phyloP scores from a whole-genome alignment of 169 alveolate species.

The Cryptosporidium bovis region DNA sequence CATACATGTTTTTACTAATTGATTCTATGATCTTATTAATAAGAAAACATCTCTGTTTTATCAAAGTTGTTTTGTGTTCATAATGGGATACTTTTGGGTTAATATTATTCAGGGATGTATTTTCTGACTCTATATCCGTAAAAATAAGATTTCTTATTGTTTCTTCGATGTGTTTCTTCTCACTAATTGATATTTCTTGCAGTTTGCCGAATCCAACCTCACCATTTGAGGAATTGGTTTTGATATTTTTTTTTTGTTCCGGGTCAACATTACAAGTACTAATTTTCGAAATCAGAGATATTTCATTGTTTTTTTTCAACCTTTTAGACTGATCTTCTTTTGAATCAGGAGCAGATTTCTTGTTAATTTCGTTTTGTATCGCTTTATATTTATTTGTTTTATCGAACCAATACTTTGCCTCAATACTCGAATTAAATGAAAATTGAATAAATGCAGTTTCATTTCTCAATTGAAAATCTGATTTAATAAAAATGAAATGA shows the following conservation, averaged over 20 bases:
- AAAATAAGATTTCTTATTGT: conserved; percentile 25
- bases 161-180: conserved; percentile 26
- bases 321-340: not conserved
- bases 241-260: not conserved
- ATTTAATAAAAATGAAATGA: conserved; percentile 32
- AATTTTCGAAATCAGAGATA: not conserved
- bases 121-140: not conserved
- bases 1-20: not conserved
- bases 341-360: not conserved
- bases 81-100: not conserved
- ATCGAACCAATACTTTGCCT: conserved; percentile 29
- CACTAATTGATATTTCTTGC: not conserved
- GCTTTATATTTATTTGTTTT: not conserved
- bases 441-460: conserved; percentile 58
- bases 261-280: not conserved
- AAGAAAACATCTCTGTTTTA: conserved; percentile 15
- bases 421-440: conserved; percentile 42
- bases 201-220: too few species aligned
- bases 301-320: not conserved
- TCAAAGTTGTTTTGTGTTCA: conserved; percentile 18
- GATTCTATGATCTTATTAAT: conserved; percentile 3
- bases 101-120: not conserved
- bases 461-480: conserved; percentile 47
- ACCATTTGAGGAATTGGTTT: not conserved
- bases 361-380: not conserved